These are phyloP conservation scores for Onygenales sp. DNA, from an alignment of 2,329 filamentous ascomycete species.

Conservation along the genomic window DNA sequence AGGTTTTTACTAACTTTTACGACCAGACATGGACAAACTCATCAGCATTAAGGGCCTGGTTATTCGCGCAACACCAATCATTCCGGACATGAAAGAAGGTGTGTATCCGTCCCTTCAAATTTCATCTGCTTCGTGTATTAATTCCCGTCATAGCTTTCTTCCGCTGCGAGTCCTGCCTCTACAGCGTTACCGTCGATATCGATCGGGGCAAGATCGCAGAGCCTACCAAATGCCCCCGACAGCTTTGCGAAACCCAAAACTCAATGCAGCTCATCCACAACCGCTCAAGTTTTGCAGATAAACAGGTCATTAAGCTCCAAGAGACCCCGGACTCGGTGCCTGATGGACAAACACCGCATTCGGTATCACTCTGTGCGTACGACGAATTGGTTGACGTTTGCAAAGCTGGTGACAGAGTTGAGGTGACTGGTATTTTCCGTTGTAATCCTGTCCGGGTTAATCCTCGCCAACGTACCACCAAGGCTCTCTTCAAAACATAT, in stretches of 20 bases:
- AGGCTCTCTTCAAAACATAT: slow-evolving; percentile 96
- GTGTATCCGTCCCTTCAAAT: background rate
- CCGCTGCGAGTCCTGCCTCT: slow-evolving; percentile 85
- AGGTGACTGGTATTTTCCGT: slow-evolving; percentile 94
- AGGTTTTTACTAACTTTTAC: background rate
- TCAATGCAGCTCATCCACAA: slow-evolving; percentile 99
- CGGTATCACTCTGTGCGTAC: slow-evolving; percentile 90
- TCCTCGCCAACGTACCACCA: slow-evolving; percentile 81
- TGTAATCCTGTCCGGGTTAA: slow-evolving; percentile 91
- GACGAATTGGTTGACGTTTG: slow-evolving; percentile 96
- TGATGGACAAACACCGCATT: slow-evolving; percentile 93
- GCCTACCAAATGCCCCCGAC: slow-evolving; percentile 78
- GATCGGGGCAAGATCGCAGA: slow-evolving; percentile 95
- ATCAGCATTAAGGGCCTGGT: slow-evolving; percentile 93
- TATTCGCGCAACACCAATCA: slow-evolving; percentile 89
- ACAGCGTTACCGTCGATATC: slow-evolving; percentile 81
- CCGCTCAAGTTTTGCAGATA: slow-evolving; percentile 86
- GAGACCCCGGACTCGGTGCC: slow-evolving; percentile 94
- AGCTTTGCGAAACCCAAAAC: slow-evolving; percentile 73
- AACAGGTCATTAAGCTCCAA: slow-evolving; percentile 97
- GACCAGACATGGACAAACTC: slow-evolving; percentile 81
- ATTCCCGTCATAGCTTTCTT: slow-evolving; percentile 62
- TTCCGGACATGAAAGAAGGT: slow-evolving; percentile 94
- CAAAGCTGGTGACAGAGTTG: slow-evolving; percentile 92
- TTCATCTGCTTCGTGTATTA: slow-evolving; percentile 8